Conservation (phyloP, 2,329 filamentous ascomycete species). For the Alternaria ethzedia region DNA sequence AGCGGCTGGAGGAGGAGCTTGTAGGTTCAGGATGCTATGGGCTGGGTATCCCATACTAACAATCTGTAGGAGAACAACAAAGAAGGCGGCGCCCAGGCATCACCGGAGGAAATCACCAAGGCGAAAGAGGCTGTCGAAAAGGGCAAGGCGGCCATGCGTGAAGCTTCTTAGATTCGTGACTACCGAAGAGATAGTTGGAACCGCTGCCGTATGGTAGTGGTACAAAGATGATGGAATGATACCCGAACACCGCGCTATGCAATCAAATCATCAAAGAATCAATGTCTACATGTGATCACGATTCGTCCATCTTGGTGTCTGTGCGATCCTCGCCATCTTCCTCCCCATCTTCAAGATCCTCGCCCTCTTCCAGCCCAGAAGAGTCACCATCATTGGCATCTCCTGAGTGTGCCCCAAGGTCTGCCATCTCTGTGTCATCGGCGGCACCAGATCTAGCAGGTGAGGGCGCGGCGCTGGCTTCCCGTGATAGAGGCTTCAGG, state of each 20-base stretch:
- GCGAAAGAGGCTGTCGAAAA: slow-evolving; percentile 51
- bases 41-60: neutral
- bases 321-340: slow-evolving; percentile 34
- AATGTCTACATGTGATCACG: slow-evolving; percentile 18
- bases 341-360: slow-evolving; percentile 41
- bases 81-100: slow-evolving; percentile 45
- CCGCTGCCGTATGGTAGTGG: neutral
- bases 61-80: slow-evolving; percentile 50
- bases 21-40: slow-evolving; percentile 58
- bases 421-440: slow-evolving; percentile 42
- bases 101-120: slow-evolving; percentile 54
- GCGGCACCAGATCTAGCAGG: slow-evolving; percentile 30
- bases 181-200: neutral
- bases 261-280: slow-evolving; percentile 11
- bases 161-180: slow-evolving; percentile 30
- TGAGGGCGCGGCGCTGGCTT: slow-evolving; percentile 34
- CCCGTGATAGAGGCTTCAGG: slow-evolving; percentile 39
- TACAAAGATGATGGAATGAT: slow-evolving; percentile 12
- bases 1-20: slow-evolving; percentile 77
- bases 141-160: slow-evolving; percentile 48
- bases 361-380: slow-evolving; percentile 41
- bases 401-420: slow-evolving; percentile 28
- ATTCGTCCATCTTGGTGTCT: slow-evolving; percentile 38
- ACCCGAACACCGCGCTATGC: slow-evolving; percentile 46
- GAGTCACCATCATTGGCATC: slow-evolving; percentile 40